Evolutionary conservation across 2,329 filamentous ascomycete genomes (phyloP), one percentile per base, ranked within the genome.

Genomic region (Diaporthe velutina): DNA sequence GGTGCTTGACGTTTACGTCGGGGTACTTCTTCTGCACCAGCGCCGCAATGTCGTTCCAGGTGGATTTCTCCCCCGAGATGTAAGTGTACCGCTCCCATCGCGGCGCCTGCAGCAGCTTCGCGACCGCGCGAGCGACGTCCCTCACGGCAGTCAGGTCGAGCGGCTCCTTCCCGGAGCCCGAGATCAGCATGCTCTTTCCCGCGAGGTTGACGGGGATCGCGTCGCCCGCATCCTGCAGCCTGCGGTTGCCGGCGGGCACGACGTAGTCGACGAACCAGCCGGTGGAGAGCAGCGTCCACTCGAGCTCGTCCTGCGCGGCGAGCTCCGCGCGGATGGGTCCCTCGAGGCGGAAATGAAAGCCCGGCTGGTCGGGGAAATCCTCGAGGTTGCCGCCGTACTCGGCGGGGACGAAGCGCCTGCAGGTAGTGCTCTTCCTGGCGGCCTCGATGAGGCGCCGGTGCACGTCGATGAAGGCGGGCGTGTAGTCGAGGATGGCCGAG

Each of bases 311-410:
- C 33, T 58, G 55, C 10, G 55, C 55, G 33, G 55, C 55, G 33
- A 58, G 55, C 30, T 58, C 55, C 55, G 12, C 55, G 19, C 55
- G 55, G 30, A 58, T 38, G 12, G 38, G 30, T 30, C 55, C 55
- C 55, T 58, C 30, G 4, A 58, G 33, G 30, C 55, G 55, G 10
- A 33, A 58, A 33, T 58, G 38, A 17, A 58, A 58, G 8, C 19
- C 55, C 10, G 55, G 55, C 55, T 58, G 55, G 55, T 58, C 55
- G 12, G 55, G 55, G 22, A 58, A 58, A 33, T 58, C 55, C 55
- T 58, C 55, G 22, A 58, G 55, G 22, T 58, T 58, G 4, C 55
- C 55, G 55, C 55, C 55, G 22, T 58, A 58, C 55, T 58, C 55
- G 30, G 55, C 55, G 0, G 55, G 55, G 55, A 58, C 25, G 55